Percentiles rank a stretch among this genome's conserved stretches.
phyloP scores from a whole-genome alignment of 305 asterid genomes.

The Fraxinus platypoda region DNA sequence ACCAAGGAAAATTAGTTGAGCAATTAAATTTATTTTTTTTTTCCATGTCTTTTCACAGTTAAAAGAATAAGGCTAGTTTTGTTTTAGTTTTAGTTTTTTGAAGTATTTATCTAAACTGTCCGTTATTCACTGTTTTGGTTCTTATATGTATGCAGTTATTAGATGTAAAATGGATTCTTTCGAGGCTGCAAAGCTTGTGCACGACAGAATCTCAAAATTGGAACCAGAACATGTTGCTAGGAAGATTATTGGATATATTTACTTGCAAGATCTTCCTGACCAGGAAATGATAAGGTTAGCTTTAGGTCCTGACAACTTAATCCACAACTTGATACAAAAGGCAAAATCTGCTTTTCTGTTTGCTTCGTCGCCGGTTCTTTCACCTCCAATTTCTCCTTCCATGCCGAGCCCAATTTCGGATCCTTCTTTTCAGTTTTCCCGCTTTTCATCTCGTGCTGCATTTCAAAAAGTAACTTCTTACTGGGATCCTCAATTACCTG shows the following conservation, averaged over 20 bases:
- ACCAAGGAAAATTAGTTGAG: neutral
- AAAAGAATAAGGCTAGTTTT: conserved; percentile 28
- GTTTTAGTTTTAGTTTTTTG: neutral
- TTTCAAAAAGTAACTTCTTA: conserved; percentile 34
- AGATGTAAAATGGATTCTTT: conserved; percentile 33
- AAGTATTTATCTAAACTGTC: neutral
- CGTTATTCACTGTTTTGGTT: neutral
- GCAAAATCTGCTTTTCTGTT: conserved; percentile 40
- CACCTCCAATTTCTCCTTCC: conserved; percentile 64
- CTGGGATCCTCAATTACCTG: conserved; percentile 39
- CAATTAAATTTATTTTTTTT: neutral
- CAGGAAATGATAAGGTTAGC: conserved; percentile 83
- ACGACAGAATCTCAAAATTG: conserved; percentile 42
- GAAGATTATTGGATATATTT: conserved; percentile 63
- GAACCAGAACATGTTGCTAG: conserved; percentile 66
- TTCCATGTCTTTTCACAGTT: conserved; percentile 13
- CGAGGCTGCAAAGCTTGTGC: conserved; percentile 47
- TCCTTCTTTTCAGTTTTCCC: conserved; percentile 35
- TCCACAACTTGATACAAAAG: conserved; percentile 49
- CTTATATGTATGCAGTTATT: neutral
- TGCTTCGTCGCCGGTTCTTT: conserved; percentile 33
- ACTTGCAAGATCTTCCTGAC: conserved; percentile 51
- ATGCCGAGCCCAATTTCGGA: conserved; percentile 37
- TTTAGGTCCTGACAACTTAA: conserved; percentile 63
- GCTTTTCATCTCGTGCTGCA: conserved; percentile 31